phyloP scores from a whole-genome alignment of 2,329 filamentous ascomycete species.

The Penicillium freii region DNA sequence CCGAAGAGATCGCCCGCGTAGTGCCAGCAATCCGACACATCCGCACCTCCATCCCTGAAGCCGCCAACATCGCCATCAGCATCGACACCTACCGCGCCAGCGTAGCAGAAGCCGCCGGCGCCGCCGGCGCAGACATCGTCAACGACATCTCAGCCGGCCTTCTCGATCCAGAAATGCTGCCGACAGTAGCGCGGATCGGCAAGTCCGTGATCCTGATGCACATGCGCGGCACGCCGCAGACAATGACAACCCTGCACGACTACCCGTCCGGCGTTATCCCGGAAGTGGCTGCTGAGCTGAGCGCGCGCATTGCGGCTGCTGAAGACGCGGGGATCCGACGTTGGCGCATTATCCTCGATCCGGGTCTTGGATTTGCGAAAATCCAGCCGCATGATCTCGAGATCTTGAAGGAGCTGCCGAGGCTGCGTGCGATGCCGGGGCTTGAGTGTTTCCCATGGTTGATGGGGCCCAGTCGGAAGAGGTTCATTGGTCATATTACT shows the following conservation, averaged over 20 bases:
- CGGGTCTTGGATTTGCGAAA: conserved; percentile 93
- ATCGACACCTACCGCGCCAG: conserved; percentile 88
- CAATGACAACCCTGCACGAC: conserved; percentile 68
- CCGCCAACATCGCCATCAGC: conserved; percentile 68
- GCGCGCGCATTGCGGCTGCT: conserved; percentile 69
- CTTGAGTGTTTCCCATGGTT: conserved; percentile 75
- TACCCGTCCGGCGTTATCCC: conserved; percentile 69
- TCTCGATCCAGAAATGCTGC: conserved; percentile 77
- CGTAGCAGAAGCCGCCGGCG: conserved; percentile 74
- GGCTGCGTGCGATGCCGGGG: conserved; percentile 51
- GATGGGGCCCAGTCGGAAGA: conserved; percentile 82
- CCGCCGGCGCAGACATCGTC: conserved; percentile 82
- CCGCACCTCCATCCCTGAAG: conserved; percentile 61
- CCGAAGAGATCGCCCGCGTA: conserved; percentile 75
- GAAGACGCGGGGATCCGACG: conserved; percentile 76
- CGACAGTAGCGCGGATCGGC: conserved; percentile 72
- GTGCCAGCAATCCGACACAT: conserved; percentile 75
- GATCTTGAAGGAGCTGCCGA: conserved; percentile 65
- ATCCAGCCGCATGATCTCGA: conserved; percentile 75
- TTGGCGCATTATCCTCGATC: conserved; percentile 94
- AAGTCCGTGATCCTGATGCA: conserved; percentile 86
- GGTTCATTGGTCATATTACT: conserved; percentile 81
- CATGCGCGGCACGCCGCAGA: conserved; percentile 83
- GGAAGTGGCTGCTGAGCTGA: conserved; percentile 66
- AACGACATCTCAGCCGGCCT: conserved; percentile 88